These are phyloP conservation scores for Corrigiola litoralis DNA, from an alignment of 179 eudicot genomes.

Conservation along the genomic window DNA sequence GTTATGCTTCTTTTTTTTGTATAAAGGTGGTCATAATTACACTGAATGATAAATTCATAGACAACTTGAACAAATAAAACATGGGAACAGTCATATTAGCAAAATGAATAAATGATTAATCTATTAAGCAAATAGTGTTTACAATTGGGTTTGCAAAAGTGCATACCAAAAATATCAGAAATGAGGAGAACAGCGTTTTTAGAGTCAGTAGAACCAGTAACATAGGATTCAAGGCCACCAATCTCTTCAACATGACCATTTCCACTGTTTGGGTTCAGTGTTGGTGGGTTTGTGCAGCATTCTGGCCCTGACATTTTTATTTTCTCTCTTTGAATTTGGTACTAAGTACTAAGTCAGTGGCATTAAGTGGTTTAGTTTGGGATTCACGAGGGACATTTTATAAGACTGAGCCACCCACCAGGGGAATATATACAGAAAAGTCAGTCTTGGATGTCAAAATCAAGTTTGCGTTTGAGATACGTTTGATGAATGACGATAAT, in stretches of 20 bases:
- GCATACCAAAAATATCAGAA: slow-evolving; percentile 39
- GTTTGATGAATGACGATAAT: too few relatives aligned
- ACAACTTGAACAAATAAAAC: too few relatives aligned
- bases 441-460: too few relatives aligned
- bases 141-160: background rate
- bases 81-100: background rate
- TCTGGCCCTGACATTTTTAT: slow-evolving; percentile 52
- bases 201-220: slow-evolving; percentile 43
- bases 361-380: background rate
- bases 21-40: too few relatives aligned
- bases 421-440: too few relatives aligned
- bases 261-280: slow-evolving; percentile 33
- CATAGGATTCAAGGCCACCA: slow-evolving; percentile 46
- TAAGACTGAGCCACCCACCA: too few relatives aligned
- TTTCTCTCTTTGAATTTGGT: background rate
- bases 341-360: background rate
- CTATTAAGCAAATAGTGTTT: background rate
- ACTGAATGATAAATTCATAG: too few relatives aligned
- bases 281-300: slow-evolving; percentile 67
- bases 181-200: slow-evolving; percentile 40
- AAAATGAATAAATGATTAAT: background rate
- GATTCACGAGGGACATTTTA: background rate
- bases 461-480: too few relatives aligned
- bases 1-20: too few relatives aligned
- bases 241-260: slow-evolving; percentile 35